Percentiles rank a stretch among this genome's conserved stretches.
These are phyloP conservation scores for Backusella morwellensis DNA, from an alignment of 192 early-diverging fungal genomes.

Conservation along the genomic window DNA sequence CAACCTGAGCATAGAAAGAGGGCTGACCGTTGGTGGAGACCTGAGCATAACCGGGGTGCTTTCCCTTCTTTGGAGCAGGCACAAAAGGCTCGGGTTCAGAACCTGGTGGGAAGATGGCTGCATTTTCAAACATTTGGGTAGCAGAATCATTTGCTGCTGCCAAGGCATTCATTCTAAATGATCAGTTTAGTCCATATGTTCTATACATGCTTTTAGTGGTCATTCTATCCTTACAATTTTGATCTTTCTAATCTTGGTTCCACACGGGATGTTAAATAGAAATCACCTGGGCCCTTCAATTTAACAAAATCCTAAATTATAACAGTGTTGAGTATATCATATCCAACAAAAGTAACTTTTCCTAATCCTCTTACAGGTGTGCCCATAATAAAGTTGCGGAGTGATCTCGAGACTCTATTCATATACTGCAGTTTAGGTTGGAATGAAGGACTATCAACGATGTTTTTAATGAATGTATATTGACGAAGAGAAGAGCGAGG, in stretches of 20 bases:
- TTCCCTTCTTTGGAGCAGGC: neutral
- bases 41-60: constrained; percentile 31
- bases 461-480: constrained; percentile 42
- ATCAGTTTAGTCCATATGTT: neutral
- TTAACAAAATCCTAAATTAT: constrained; percentile 49
- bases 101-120: constrained; percentile 19
- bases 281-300: constrained; percentile 61
- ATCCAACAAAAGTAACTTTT: neutral
- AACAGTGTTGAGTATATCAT: neutral
- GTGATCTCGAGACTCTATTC: constrained; percentile 9
- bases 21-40: constrained; percentile 16
- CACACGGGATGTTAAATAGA: constrained; percentile 58
- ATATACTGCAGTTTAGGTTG: constrained; percentile 35
- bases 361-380: constrained; percentile 31
- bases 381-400: constrained; percentile 38
- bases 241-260: constrained; percentile 40
- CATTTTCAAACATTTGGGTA: constrained; percentile 26
- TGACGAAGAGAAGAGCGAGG: constrained; percentile 38
- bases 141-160: constrained; percentile 29
- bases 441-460: constrained; percentile 39
- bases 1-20: constrained; percentile 33
- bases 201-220: neutral
- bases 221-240: constrained; percentile 26
- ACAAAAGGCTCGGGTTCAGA: constrained; percentile 1
- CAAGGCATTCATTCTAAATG: constrained; percentile 30